Evolutionary conservation across 495 filamentous ascomycete species (phyloP), one percentile per base, ranked within the genome.

Genomic region (Aspergillus sclerotiicarbonarius): DNA sequence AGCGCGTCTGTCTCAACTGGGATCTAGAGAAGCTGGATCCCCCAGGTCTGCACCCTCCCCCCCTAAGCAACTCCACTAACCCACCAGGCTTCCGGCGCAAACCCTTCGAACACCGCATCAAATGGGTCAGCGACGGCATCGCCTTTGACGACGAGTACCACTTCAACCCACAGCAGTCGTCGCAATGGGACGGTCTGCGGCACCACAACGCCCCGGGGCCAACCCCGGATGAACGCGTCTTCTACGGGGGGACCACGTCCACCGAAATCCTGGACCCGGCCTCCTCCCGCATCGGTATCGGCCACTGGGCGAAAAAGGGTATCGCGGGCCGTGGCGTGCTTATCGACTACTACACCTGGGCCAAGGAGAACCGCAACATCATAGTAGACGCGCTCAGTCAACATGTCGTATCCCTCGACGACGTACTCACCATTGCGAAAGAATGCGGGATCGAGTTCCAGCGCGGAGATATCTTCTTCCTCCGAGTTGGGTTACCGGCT

Each of bases 101-200:
- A 54, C 63, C 69, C 41, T 86, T 86, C 62, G 74, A 82, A 48
- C 83, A 85, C 59, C 64, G 72, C 51, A 81, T 86, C 65, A 84
- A 84, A 68, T 71, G 70, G 58, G 72, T 84, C 3, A 59, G 59
- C 4, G 70, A 75, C 32, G 76, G 75, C n/a, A 44, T 78, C 10
- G 81, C 80, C 3, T 84, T 85, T 55, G 85, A 89, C 60, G 87
- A 90, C 59, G 77, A 87, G 56, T 86, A 90, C 57, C 78, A 81
- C 25, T 79, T 91, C 69, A 92, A 92, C 68, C 90, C 89, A 0
- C 89, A 92, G 65, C 82, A 83, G 62, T 82, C 83, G 25, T 88
- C 85, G 4, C 89, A 93, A 70, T 91, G 89, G 89, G 89, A 92
- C 63, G 85, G 87, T 18, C 77, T 91, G n/a, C 76, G 86, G 48